Percentiles rank a stretch among this genome's conserved stretches.
These are phyloP conservation scores for Dactylella cylindrospora DNA, from an alignment of 2,329 filamentous ascomycete genomes.

Conservation along the genomic window DNA sequence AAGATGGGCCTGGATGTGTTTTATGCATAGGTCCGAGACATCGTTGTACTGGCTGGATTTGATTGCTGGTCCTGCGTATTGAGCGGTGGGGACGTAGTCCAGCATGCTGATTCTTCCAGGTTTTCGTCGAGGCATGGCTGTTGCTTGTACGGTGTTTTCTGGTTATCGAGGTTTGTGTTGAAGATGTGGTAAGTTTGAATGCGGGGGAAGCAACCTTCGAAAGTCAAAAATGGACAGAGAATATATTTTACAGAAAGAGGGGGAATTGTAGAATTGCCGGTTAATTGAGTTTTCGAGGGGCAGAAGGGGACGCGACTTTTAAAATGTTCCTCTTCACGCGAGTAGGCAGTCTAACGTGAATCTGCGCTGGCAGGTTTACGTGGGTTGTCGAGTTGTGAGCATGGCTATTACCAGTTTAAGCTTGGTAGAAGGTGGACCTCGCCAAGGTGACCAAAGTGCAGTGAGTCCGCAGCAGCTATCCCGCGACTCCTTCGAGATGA, in stretches of 20 bases:
- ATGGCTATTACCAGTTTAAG: too few relatives aligned
- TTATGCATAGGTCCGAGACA: conserved; percentile 30
- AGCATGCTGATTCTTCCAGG: conserved; percentile 12
- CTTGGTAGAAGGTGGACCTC: too few relatives aligned
- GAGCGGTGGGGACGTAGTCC: conserved; percentile 39
- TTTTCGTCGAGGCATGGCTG: neutral
- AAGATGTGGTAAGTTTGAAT: neutral
- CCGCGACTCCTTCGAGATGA: too few relatives aligned
- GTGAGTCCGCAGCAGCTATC: too few relatives aligned
- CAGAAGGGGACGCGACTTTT: conserved; percentile 12
- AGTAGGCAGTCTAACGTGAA: too few relatives aligned
- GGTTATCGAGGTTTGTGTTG: neutral
- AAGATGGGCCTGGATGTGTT: conserved; percentile 30
- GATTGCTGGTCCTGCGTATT: conserved; percentile 22
- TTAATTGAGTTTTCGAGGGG: neutral
- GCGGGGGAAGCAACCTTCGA: neutral
- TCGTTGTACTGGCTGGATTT: conserved; percentile 6
- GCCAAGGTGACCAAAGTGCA: too few relatives aligned
- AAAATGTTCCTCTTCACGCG: neutral
- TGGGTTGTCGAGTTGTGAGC: too few relatives aligned
- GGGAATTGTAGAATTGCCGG: neutral
- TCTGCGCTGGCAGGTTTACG: too few relatives aligned
- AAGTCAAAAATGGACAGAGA: neutral
- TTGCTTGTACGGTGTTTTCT: neutral
- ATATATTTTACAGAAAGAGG: neutral